Base-by-base conservation (phyloP, 2,329 filamentous ascomycete species). In the Venturia pyrina region DNA sequence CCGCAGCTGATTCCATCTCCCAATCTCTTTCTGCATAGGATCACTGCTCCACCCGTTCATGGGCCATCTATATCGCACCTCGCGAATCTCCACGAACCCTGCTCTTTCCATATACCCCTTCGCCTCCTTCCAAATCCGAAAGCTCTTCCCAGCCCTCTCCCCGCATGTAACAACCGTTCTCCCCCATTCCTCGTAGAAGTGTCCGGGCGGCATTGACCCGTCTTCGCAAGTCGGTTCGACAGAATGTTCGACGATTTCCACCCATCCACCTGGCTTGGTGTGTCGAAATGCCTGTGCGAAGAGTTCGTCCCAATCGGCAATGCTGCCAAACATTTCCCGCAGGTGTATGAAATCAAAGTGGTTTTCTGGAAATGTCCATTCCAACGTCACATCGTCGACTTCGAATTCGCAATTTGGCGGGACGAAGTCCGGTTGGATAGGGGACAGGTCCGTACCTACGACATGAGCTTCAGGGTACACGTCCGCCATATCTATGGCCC, bases 391-490 rank as follows among this genome's bases (percentile, higher is more conserved):
- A 63, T 82, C 79, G 71, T 82, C 80, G 64, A 82, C 76, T 65
- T 81, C 77, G 69, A 81, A 82, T 34, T 72, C 69, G 68, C 75
- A 77, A 69, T 81, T 82, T 1, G 78, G 75, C 0, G 80, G 79
- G 0, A 81, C 77, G 74, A 77, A 78, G 65, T 72, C 71, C 4
- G 80, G 80, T 68, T 82, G 81, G 61, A 82, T 82, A 46, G 80
- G 79, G 0, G 77, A 79, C 59, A 82, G 76, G 69, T 82, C 80
- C 28, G 76, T 78, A 48, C 80, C 81, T 4, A 76, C 76, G 48
- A 83, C 76, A 34, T 73, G 70, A 17, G 79, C 77, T 32, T 71
- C 71, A 7, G 77, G 76, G 66, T 76, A 68, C 8, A 66, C 53
- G 61, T 71, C 70, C 62, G 53, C 69, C 32, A 67, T 62, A 37